Base-by-base conservation (phyloP, 2,329 filamentous ascomycete genomes). In the Pseudogymnoascus sp. region DNA sequence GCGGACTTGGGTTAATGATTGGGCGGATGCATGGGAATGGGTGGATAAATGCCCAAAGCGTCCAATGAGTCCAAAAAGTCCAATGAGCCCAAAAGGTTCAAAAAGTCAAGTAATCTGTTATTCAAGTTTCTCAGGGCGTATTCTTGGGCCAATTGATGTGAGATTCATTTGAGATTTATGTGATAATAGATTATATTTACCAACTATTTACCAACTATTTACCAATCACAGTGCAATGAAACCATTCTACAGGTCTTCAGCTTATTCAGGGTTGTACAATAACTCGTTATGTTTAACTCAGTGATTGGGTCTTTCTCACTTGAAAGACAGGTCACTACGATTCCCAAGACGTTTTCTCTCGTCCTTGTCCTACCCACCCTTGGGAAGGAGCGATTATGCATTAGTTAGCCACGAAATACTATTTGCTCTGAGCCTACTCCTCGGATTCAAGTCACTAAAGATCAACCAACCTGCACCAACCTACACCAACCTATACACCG, bases 401-500 rank as follows among this genome's bases (percentile, higher is more conserved):
- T 55, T 55, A 55, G 48, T 55, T 55, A 21, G 48, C 48, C 29
- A 55, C 48, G 8, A 33, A 35, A 33, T 21, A 55, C 29, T 33
- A 55, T 55, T 33, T 55, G 29, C 15, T 33, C 48, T 55, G 48
- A 33, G 48, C 29, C 29, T 55, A 29, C 48, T 55, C 9, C 17
- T 55, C 15, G 8, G 9, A 35, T 17, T 55, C 48, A 17, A 3
- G 29, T 55, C 48, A 55, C 48, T 33, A 55, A 55, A 55, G 48
- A 35, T 55, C 48, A 55, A 21, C 48, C 48, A 55, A 10, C 29
- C 15, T 33, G 48, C 48, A 35, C 48, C 15, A 55, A 35, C 48
- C n/a, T n/a, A n/a, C n/a, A n/a, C n/a, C n/a, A n/a, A n/a, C n/a
- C 29, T 55, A 33, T 29, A 55, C 48, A 55, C 48, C 48, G 48